These are phyloP conservation scores for Blastomyces percursus DNA, from an alignment of 2,329 filamentous ascomycete species.

Conservation along the genomic window DNA sequence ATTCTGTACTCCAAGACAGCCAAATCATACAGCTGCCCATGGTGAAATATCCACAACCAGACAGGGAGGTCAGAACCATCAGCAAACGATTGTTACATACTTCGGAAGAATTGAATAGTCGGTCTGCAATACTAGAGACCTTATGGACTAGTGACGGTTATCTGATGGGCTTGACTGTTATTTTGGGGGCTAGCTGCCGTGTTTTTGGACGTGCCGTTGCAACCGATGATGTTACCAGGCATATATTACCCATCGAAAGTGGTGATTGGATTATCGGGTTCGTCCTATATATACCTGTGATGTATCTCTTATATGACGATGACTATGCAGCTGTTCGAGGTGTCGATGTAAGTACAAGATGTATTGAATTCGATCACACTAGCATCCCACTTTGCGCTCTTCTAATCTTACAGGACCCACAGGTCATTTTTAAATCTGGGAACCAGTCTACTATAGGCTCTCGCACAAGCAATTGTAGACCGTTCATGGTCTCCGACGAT, in stretches of 20 bases:
- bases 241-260: not conserved
- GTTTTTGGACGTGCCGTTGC: not conserved
- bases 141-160: not conserved
- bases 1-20: not conserved
- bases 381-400: not conserved
- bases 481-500: not conserved
- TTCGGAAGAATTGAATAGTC: not conserved
- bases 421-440: not conserved
- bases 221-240: not conserved
- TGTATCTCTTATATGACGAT: not conserved
- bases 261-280: slow-evolving; percentile 4
- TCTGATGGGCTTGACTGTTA: slow-evolving; percentile 2
- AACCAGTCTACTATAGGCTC: not conserved
- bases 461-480: not conserved
- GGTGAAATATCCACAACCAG: slow-evolving; percentile 3
- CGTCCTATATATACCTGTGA: not conserved
- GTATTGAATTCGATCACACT: not conserved
- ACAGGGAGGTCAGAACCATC: not conserved
- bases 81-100: slow-evolving; percentile 1
- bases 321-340: not conserved
- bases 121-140: not conserved
- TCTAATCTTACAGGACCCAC: not conserved
- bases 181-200: not conserved
- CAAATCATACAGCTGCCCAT: not conserved
- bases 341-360: not conserved